Conservation (phyloP, 805 yeast species). For the Cephaloascus albidus region DNA sequence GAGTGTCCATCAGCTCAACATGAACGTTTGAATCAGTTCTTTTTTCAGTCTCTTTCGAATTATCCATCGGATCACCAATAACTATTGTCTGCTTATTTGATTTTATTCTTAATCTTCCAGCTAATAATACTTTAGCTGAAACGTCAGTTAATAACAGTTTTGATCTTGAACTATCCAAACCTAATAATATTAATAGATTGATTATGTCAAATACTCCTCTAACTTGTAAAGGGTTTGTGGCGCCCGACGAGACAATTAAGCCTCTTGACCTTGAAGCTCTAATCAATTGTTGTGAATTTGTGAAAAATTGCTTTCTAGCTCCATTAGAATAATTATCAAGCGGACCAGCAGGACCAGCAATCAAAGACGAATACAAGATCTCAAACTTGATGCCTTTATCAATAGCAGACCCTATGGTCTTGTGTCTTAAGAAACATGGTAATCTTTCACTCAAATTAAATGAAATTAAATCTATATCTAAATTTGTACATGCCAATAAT, state of each 20-base stretch:
- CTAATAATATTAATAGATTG: conserved; percentile 58
- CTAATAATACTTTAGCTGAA: conserved; percentile 57
- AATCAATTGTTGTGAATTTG: conserved; percentile 64
- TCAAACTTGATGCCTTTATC: conserved; percentile 80
- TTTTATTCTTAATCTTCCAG: conserved; percentile 63
- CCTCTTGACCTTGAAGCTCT: conserved; percentile 81
- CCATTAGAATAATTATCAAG: conserved; percentile 9
- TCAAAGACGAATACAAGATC: conserved; percentile 52
- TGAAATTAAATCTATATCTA: conserved; percentile 78
- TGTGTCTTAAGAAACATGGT: conserved; percentile 75
- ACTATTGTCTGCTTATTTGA: conserved; percentile 71
- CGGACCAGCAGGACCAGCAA: conserved; percentile 27
- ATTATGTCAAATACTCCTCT: conserved; percentile 63
- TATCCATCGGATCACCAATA: conserved; percentile 31
- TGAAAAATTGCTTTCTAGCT: conserved; percentile 52
- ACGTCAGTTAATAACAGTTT: conserved; percentile 47
- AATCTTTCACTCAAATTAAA: conserved; percentile 56
- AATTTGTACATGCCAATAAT: conserved; percentile 59
- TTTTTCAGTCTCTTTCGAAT: not conserved
- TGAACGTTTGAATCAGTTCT: not conserved
- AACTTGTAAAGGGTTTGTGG: conserved; percentile 42
- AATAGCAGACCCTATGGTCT: conserved; percentile 74
- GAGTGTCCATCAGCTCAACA: not conserved
- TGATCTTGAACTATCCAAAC: conserved; percentile 57
- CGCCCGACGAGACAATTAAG: conserved; percentile 71